Conservation (phyloP, 257 asterid genomes). For the Solanum chiquidenum region DNA sequence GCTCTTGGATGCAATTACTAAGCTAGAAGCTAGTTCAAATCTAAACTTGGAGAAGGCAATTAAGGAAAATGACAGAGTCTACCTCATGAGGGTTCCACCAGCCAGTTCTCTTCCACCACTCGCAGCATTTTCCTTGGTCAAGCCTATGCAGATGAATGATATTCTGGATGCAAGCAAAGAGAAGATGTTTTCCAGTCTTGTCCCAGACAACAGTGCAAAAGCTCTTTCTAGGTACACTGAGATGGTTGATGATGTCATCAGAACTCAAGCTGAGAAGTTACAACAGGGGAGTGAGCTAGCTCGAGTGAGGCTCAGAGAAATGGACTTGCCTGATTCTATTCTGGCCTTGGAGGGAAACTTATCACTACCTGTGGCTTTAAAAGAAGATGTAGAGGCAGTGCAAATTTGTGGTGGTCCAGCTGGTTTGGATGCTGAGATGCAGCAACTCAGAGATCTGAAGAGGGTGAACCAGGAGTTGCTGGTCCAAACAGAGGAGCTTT, state of each 20-base stretch:
- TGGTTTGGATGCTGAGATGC: conserved; percentile 85
- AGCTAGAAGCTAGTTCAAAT: conserved; percentile 61
- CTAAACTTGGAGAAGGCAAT: conserved; percentile 75
- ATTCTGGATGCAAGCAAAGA: conserved; percentile 83
- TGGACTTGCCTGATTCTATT: conserved; percentile 94
- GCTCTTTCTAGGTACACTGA: conserved; percentile 94
- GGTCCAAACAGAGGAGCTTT: conserved; percentile 81
- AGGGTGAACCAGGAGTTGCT: conserved; percentile 88
- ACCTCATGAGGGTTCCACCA: conserved; percentile 90
- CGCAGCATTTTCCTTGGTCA: conserved; percentile 85
- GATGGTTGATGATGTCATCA: conserved; percentile 84
- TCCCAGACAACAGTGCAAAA: conserved; percentile 92
- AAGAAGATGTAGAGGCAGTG: conserved; percentile 90
- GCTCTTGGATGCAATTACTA: conserved; percentile 71
- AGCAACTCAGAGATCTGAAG: conserved; percentile 86
- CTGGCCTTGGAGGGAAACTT: conserved; percentile 83
- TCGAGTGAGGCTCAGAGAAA: conserved; percentile 89
- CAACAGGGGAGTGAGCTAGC: conserved; percentile 99
- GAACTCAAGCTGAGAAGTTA: conserved; percentile 94
- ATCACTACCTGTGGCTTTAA: conserved; percentile 49
- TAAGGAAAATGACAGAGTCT: conserved; percentile 96
- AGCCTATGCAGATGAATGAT: conserved; percentile 84
- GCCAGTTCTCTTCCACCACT: conserved; percentile 78
- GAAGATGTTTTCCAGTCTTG: conserved; percentile 87
- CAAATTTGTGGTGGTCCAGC: conserved; percentile 97